Evolutionary conservation across 2,329 filamentous ascomycete genomes (phyloP).

Genomic region (Phialophora tarda): DNA sequence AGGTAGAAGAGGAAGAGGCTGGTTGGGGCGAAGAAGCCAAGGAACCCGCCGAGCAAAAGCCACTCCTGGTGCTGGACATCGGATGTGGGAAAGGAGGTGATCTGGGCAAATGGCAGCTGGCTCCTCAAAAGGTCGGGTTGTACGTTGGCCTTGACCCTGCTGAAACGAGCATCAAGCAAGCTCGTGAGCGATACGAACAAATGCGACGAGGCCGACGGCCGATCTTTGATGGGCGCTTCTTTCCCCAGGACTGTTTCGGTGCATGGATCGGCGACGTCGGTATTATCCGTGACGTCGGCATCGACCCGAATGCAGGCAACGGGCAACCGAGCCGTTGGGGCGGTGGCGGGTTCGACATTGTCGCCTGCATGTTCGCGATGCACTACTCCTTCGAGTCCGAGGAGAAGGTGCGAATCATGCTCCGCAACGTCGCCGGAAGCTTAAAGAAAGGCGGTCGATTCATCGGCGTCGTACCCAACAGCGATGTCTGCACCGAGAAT

Average conservation of each 20-base stretch:
- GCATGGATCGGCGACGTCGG: constrained; percentile 80
- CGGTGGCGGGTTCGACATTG: constrained; percentile 87
- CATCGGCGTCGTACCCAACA: constrained; percentile 96
- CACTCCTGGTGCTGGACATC: constrained; percentile 85
- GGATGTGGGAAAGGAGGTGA: constrained; percentile 98
- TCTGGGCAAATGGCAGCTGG: constrained; percentile 92
- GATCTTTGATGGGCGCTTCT: constrained; percentile 84
- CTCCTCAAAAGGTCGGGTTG: constrained; percentile 85
- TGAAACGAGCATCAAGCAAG: constrained; percentile 89
- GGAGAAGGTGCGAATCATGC: constrained; percentile 86
- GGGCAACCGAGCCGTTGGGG: constrained; percentile 66
- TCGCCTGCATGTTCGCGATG: constrained; percentile 99
- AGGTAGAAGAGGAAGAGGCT: constrained; percentile 55
- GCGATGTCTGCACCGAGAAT: constrained; percentile 79
- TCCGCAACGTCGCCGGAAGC: constrained; percentile 86
- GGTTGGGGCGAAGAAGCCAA: constrained; percentile 52
- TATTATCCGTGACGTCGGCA: constrained; percentile 84
- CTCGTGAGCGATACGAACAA: constrained; percentile 77
- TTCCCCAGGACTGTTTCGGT: constrained; percentile 89
- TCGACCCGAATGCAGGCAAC: constrained; percentile 71
- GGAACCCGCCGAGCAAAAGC: constrained; percentile 51
- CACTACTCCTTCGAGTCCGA: constrained; percentile 98
- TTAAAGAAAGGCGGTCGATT: constrained; percentile 94
- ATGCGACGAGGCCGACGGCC: constrained; percentile 68
- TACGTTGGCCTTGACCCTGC: constrained; percentile 96